Percentiles rank a stretch among this genome's conserved stretches.
These are phyloP conservation scores for Carex myosuroides DNA, from an alignment of 176 grass and related monocot genomes.

Conservation along the genomic window DNA sequence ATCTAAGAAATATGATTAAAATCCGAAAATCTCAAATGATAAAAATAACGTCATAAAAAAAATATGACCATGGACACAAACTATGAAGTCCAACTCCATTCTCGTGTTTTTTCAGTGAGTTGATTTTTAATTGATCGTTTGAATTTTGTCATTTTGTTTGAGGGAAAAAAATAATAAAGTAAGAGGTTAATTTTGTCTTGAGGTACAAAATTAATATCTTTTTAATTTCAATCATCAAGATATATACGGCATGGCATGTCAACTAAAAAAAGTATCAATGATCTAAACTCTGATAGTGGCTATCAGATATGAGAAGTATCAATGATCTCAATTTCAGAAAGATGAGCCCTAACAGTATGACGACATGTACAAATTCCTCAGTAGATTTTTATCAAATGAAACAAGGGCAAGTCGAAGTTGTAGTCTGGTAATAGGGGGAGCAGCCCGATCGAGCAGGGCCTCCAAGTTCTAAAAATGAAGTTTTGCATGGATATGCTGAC, in stretches of 20 bases:
- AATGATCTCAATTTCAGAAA: constrained; percentile 34
- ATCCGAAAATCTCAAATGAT: no score
- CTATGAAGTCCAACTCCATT: no score
- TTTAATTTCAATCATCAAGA: constrained; percentile 14
- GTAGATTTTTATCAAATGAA: constrained; percentile 16
- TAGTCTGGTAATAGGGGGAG: constrained; percentile 14
- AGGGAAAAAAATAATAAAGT: no score
- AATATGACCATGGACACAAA: no score
- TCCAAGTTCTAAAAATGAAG: constrained; percentile 4
- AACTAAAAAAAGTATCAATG: background rate
- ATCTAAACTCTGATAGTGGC: background rate
- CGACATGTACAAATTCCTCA: constrained; percentile 48
- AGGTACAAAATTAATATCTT: background rate
- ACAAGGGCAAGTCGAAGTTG: background rate
- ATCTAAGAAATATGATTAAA: no score
- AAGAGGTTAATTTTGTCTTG: no score
- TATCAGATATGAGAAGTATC: background rate
- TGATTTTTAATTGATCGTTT: no score
- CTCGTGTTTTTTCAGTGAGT: no score
- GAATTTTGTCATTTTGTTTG: no score
- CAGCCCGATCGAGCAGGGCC: background rate
- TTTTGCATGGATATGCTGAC: background rate
- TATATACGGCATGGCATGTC: background rate
- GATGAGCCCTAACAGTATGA: constrained; percentile 24
- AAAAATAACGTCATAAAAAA: no score